Conservation (phyloP, 1,284 basidiomycete genomes). For the Fomitopsis pinicola region DNA sequence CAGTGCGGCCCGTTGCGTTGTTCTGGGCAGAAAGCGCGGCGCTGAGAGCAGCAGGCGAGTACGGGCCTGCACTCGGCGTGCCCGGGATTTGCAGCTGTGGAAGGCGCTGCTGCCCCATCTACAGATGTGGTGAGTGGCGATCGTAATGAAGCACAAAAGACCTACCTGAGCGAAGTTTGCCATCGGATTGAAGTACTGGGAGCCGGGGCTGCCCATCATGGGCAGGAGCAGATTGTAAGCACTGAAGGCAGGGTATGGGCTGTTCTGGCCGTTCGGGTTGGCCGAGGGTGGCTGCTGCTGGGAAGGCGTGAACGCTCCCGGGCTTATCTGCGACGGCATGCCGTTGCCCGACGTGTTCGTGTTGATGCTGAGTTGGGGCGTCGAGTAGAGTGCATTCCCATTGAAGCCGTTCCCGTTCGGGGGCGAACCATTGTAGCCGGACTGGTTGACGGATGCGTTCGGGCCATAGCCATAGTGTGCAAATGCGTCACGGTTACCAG, state of each 20-base stretch:
- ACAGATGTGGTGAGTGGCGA: background rate
- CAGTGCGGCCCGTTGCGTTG: slow-evolving; percentile 79
- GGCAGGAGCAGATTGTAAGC: slow-evolving; percentile 73
- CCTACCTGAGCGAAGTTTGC: slow-evolving; percentile 63
- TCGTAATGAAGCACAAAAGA: background rate
- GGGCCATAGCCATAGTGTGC: slow-evolving; percentile 83
- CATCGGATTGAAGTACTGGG: slow-evolving; percentile 68
- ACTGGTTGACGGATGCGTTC: slow-evolving; percentile 57
- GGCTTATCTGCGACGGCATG: slow-evolving; percentile 62
- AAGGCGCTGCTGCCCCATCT: slow-evolving; percentile 48
- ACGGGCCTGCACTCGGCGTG: slow-evolving; percentile 41
- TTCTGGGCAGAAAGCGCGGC: slow-evolving; percentile 62
- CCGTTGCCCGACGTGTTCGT: slow-evolving; percentile 51
- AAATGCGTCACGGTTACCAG: slow-evolving; percentile 59
- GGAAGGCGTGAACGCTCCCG: slow-evolving; percentile 39
- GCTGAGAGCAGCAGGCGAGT: slow-evolving; percentile 69
- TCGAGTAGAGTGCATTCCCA: slow-evolving; percentile 60
- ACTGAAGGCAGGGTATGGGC: slow-evolving; percentile 49
- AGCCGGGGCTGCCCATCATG: slow-evolving; percentile 63
- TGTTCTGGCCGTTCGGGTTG: slow-evolving; percentile 30
- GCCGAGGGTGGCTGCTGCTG: slow-evolving; percentile 36
- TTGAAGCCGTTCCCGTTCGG: slow-evolving; percentile 39
- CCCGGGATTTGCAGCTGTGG: slow-evolving; percentile 63
- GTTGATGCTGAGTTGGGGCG: slow-evolving; percentile 64
- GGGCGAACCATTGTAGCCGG: slow-evolving; percentile 44